These are phyloP conservation scores for Thymus mandschuricus DNA, from an alignment of 257 asterid genomes.

Conservation along the genomic window DNA sequence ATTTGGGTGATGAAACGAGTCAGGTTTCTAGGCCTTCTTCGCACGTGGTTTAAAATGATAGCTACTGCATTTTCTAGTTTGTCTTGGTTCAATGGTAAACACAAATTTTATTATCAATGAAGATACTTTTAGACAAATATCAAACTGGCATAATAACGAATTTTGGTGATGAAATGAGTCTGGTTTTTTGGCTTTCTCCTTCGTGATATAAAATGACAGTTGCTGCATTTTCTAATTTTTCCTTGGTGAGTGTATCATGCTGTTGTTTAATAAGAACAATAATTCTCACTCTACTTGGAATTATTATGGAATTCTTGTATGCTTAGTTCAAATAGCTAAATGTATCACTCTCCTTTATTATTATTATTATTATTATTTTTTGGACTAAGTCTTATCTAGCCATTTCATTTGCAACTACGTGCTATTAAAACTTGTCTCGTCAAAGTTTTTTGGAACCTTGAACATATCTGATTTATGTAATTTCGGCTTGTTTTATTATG, in stretches of 20 bases:
- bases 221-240: slow-evolving; percentile 57
- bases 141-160: background rate
- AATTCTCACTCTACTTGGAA: slow-evolving; percentile 1
- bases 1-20: too few relatives aligned
- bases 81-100: too few relatives aligned
- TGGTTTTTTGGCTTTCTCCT: too few relatives aligned
- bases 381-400: slow-evolving; percentile 14
- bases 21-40: too few relatives aligned
- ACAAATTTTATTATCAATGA: background rate
- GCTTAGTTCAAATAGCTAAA: slow-evolving; percentile 22
- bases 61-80: too few relatives aligned
- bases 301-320: slow-evolving; percentile 21
- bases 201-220: background rate
- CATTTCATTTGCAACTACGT: slow-evolving; percentile 26
- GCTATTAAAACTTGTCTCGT: slow-evolving; percentile 19
- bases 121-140: slow-evolving; percentile 8
- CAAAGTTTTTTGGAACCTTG: background rate
- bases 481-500: slow-evolving; percentile 10
- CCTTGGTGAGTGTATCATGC: slow-evolving; percentile 65
- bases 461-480: slow-evolving; percentile 8
- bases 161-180: too few relatives aligned
- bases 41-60: too few relatives aligned
- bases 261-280: slow-evolving; percentile 2
- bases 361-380: background rate
- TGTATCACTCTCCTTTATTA: background rate